Conservation (phyloP, 139 green algal genomes). For the Axilococcus clingmanii region DNA sequence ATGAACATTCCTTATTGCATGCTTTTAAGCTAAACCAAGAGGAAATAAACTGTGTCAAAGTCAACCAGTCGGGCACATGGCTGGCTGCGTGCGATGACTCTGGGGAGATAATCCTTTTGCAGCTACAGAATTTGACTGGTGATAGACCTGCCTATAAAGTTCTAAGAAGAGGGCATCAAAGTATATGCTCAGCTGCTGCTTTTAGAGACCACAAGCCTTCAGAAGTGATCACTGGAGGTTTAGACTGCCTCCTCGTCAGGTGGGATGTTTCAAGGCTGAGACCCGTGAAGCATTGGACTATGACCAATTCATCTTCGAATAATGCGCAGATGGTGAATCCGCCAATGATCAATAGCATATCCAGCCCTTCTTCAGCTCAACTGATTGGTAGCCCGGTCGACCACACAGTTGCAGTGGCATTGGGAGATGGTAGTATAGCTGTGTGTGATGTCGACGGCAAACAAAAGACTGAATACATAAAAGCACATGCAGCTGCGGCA, state of each 20-base stretch:
- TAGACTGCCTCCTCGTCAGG: constrained; percentile 42
- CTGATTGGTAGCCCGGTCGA: constrained; percentile 4
- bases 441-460: constrained; percentile 27
- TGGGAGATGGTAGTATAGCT: constrained; percentile 36
- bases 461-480: background rate
- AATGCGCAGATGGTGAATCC: constrained; percentile 50
- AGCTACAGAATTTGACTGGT: constrained; percentile 8
- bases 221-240: constrained; percentile 50
- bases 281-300: background rate
- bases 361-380: background rate
- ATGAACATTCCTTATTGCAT: constrained; percentile 4
- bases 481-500: constrained; percentile 6
- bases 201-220: constrained; percentile 44
- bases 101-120: constrained; percentile 38
- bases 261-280: constrained; percentile 31
- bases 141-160: constrained; percentile 21
- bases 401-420: constrained; percentile 27
- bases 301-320: background rate
- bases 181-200: constrained; percentile 36
- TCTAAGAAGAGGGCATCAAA: constrained; percentile 39
- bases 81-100: constrained; percentile 45
- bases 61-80: constrained; percentile 22
- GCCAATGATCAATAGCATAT: constrained; percentile 46
- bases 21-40: constrained; percentile 22
- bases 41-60: constrained; percentile 38